phyloP scores from a whole-genome alignment of 2,329 filamentous ascomycete genomes.

The Trichoderma sp. region DNA sequence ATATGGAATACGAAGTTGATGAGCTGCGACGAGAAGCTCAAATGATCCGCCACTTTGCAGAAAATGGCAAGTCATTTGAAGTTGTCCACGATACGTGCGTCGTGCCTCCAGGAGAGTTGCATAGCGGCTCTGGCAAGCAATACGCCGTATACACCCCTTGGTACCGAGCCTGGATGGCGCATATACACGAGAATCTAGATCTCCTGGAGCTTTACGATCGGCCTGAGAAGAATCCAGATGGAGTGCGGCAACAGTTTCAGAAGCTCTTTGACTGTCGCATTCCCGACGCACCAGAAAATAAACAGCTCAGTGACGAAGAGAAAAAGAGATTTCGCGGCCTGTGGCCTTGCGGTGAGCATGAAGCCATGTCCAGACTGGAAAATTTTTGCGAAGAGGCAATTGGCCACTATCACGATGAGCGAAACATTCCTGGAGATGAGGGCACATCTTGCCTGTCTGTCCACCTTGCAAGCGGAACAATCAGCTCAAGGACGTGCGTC shows the following conservation, averaged over 20 bases:
- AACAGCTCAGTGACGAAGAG: slow-evolving; percentile 59
- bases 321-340: slow-evolving; percentile 54
- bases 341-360: slow-evolving; percentile 76
- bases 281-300: slow-evolving; percentile 62
- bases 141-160: slow-evolving; percentile 85
- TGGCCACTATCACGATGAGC: slow-evolving; percentile 57
- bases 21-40: slow-evolving; percentile 75
- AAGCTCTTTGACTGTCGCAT: slow-evolving; percentile 60
- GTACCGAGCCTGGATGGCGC: slow-evolving; percentile 72
- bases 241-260: slow-evolving; percentile 44
- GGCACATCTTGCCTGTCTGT: slow-evolving; percentile 69
- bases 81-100: slow-evolving; percentile 79
- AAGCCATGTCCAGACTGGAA: slow-evolving; percentile 61
- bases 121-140: slow-evolving; percentile 68
- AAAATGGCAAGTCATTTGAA: slow-evolving; percentile 66
- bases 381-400: slow-evolving; percentile 68
- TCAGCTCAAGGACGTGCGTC: slow-evolving; percentile 67
- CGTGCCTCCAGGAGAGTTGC: slow-evolving; percentile 69
- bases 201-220: slow-evolving; percentile 61
- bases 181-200: slow-evolving; percentile 68
- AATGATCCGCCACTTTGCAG: slow-evolving; percentile 59
- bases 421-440: slow-evolving; percentile 64
- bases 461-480: slow-evolving; percentile 67
- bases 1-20: slow-evolving; percentile 90
- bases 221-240: slow-evolving; percentile 37